Conservation (phyloP, 352 stramenopile species). For the Pythium myriotylum region DNA sequence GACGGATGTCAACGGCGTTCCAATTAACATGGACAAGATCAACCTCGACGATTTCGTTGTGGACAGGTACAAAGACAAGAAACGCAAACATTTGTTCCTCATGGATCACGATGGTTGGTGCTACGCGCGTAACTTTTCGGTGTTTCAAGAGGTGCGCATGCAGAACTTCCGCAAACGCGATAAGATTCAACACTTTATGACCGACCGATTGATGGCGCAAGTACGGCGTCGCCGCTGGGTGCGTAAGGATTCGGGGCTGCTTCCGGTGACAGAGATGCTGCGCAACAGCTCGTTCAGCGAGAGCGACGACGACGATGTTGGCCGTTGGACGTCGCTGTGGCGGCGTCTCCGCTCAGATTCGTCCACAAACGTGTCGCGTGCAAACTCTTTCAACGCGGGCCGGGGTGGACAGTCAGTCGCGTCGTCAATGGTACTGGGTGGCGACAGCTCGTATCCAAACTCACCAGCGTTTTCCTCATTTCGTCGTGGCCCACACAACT, state of each 20-base stretch:
- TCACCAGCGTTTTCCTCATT: constrained; percentile 63
- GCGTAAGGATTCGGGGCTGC: constrained; percentile 57
- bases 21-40: constrained; percentile 75
- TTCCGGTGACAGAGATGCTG: constrained; percentile 33
- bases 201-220: constrained; percentile 82
- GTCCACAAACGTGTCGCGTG: constrained; percentile 63
- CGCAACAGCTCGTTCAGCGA: constrained; percentile 60
- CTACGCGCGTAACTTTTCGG: constrained; percentile 86
- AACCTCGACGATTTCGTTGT: constrained; percentile 80
- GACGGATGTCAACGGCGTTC: constrained; percentile 86
- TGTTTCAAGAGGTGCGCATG: constrained; percentile 85
- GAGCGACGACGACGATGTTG: constrained; percentile 72
- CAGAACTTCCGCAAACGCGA: constrained; percentile 80
- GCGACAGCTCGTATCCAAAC: constrained; percentile 66
- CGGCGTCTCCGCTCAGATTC: constrained; percentile 45
- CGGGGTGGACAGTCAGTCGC: constrained; percentile 38
- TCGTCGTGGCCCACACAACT: constrained; percentile 50
- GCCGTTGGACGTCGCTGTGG: constrained; percentile 72
- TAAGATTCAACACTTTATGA: constrained; percentile 86
- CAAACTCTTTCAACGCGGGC: constrained; percentile 61
- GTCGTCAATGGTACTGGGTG: constrained; percentile 43
- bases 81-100: constrained; percentile 78
- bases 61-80: constrained; percentile 76
- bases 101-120: constrained; percentile 89
- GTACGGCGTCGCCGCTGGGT: constrained; percentile 82